Percentiles rank a stretch among this genome's conserved stretches.
Conservation (phyloP, 257 asterid species). For the Knoxia roxburghii region DNA sequence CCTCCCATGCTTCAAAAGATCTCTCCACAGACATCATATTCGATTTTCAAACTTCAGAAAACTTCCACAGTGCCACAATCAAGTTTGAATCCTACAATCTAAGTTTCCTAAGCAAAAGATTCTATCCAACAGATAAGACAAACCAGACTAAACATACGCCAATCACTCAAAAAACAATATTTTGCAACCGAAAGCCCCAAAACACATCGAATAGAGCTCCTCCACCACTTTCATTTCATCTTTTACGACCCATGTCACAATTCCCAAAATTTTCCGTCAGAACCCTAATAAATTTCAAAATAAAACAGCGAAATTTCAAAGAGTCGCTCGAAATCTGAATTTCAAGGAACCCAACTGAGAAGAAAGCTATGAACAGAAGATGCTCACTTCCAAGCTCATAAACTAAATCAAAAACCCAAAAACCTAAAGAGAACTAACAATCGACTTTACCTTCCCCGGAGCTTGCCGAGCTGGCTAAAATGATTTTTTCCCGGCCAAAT, state of each 20-base stretch:
- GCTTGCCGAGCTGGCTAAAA: background rate
- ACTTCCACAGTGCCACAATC: conserved; percentile 2
- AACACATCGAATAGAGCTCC: background rate
- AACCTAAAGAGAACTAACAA: background rate
- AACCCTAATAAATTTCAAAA: background rate
- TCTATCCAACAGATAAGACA: background rate
- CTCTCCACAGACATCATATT: conserved; percentile 90
- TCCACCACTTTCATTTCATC: background rate
- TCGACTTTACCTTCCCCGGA: background rate
- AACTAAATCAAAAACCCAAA: background rate
- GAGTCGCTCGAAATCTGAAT: background rate
- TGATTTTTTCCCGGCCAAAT: no score
- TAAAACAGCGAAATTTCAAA: background rate
- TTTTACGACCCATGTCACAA: background rate
- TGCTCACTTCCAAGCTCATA: background rate
- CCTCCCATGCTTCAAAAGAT: conserved; percentile 98
- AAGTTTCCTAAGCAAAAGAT: background rate
- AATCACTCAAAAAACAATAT: background rate
- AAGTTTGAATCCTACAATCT: background rate
- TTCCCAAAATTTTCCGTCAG: background rate
- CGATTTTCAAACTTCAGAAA: conserved; percentile 13
- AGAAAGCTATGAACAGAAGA: background rate
- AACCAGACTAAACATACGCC: background rate
- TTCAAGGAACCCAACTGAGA: background rate
- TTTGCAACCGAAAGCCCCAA: background rate